Base-by-base conservation (phyloP, 2,329 filamentous ascomycete genomes). In the Hortaea sp. region DNA sequence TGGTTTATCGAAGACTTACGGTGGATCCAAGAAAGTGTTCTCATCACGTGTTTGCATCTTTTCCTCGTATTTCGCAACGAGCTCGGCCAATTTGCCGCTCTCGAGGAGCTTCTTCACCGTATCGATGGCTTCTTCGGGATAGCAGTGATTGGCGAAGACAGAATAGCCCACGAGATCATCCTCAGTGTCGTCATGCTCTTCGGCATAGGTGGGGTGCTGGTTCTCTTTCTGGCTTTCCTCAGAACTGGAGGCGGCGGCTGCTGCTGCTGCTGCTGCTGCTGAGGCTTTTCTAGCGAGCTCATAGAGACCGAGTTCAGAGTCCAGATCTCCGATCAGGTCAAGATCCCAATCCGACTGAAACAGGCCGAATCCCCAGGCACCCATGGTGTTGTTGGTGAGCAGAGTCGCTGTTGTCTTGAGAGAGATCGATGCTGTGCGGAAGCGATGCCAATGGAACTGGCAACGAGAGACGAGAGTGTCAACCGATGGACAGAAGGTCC, bases 321-420 rank as follows among this genome's bases (percentile, higher is more conserved):
- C 13, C 2, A 50, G 28, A 3, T 45, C 29, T 11, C 11, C 12
- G 43, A 52, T 29, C 30, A 49, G 42, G 30, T 40, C 30, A 6
- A 32, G 29, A 31, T 52, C 50, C 11, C 43, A 28, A 30, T 50
- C 48, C 12, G 44, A 49, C 39, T 47, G 44, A 29, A 49, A 52
- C 28, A 45, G 27, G 27, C 38, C 38, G 3, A 43, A 30, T 9
- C 41, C 41, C 41, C 41, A 43, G 12, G 41, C 41, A 13, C 41
- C 41, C 20, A 29, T 31, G 20, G 9, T 42, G 28, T 20, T 20
- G 20, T 2, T 20, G 20, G 20, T 20, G 20, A 20, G 20, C 20
- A 20, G 20, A 20, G 20, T 20, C 20, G 20, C 20, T 20, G 20
- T 20, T 20, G 20, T 20, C 20, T 20, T 20, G 20, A 20, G 20